Base-by-base conservation (phyloP, 2,329 filamentous ascomycete genomes). In the Beauveria rudraprayagi region DNA sequence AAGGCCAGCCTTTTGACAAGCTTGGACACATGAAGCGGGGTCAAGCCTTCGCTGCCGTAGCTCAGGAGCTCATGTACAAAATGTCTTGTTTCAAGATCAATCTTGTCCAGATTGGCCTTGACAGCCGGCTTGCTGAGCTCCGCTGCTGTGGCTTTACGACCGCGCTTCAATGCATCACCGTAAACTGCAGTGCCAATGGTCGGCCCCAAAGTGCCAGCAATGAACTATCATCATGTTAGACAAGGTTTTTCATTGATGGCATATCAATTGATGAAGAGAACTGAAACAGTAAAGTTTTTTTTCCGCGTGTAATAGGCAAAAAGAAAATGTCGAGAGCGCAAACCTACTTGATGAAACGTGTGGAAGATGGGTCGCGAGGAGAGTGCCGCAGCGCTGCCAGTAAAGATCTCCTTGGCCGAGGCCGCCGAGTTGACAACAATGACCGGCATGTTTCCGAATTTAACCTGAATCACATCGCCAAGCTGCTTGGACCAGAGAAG, bases 41-140 rank as follows among this genome's bases (percentile, higher is more conserved):
- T n/a, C 16, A 14, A 26, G 22, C 56, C 56, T 8, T 48, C 46
- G 16, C 30, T 19, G 17, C 56, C 56, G 30, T 58, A 58, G 56
- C 30, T 30, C 3, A 58, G 24, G 2, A 58, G 46, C 56, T 58
- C 56, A n/a, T 58, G 56, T 9, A 58, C 17, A 22, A 58, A 51
- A 22, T 58, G 56, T 11, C 56, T 30, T 11, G 47, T 43, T 30
- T 59, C 56, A 17, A 59, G 46, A 26, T 59, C 46, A n/a, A 59
- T 51, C 22, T 59, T 59, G 22, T 34, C 47, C 9, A 52, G 56
- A 22, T 59, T 59, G 17, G 46, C 46, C 7, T 59, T 59, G 47
- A 59, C 56, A 5, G 56, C 56, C 5, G 56, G 56, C 9, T 59
- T 59, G 47, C 56, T 59, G 47, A 59, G 56, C 47, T 59, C 56